Conservation (phyloP, 768 basidiomycete species). For the Mycena latifolia region DNA sequence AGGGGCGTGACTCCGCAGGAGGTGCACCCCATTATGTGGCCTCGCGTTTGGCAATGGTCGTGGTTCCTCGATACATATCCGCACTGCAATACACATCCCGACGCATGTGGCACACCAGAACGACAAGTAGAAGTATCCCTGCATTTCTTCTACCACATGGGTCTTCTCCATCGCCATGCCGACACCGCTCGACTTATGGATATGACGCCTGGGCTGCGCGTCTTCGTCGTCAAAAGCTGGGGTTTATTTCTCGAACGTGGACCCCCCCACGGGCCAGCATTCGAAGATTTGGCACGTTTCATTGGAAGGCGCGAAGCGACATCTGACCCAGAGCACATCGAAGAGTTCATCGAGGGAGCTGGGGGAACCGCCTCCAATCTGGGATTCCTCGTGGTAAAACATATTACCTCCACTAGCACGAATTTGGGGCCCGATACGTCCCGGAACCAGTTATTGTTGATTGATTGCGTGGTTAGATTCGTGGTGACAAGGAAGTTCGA, state of each 20-base stretch:
- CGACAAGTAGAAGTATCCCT: not conserved
- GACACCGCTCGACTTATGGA: not conserved
- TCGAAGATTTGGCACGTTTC: not conserved
- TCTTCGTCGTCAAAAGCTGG: constrained; percentile 2
- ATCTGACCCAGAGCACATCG: not conserved
- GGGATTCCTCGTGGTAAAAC: not conserved
- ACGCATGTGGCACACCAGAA: not conserved
- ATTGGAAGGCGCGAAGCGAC: not conserved
- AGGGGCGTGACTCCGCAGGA: not conserved
- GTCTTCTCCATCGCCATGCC: not conserved
- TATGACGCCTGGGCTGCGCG: not conserved
- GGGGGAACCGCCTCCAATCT: not conserved
- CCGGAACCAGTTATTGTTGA: not conserved
- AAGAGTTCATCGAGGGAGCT: not conserved
- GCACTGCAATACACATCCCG: not conserved
- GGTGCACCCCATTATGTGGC: not conserved
- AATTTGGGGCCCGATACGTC: not conserved
- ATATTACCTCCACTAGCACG: not conserved
- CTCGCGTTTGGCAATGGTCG: not conserved
- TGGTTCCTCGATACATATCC: not conserved
- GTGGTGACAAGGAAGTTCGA: not conserved
- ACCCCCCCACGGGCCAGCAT: not conserved
- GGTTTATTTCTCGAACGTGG: no score
- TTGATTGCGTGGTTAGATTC: not conserved
- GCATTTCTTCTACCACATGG: not conserved